Base-by-base conservation (phyloP, 768 basidiomycete species). In the Boletus tylopilopsis region DNA sequence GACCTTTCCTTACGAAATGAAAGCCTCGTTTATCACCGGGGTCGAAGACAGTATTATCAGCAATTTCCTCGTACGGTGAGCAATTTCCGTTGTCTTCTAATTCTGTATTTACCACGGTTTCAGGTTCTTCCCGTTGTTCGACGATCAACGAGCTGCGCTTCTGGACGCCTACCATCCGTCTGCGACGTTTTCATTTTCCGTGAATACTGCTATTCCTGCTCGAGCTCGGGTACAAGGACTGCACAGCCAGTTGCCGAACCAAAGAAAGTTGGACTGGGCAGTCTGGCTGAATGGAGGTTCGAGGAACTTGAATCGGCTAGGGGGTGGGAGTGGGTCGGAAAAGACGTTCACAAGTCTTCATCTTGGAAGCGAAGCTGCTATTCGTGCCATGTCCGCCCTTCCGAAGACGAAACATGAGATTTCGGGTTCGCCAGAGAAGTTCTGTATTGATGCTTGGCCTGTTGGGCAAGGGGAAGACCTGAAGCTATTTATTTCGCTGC, bases 151-250 rank as follows among this genome's bases (percentile, higher is more conserved):
- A 16, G 68, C 76, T 0, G 69, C 74, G 0, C 76, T 97, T 6
- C 61, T 79, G 15, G 75, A 85, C 39, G 90, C 78, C 18, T 99
- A 98, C 64, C 81, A 89, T 51, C 82, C 88, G 1, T 71, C 79
- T 11, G 89, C 94, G n/a, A 94, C 93, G 8, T 94, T 97, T 65
- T 96, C 94, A 1, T 88, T 85, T 64, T 87, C 86, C 18, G 81
- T 82, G 59, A 94, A 94, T 64, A 94, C 94, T 2, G 64, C 79
- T 6, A 87, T 94, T 53, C 90, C 90, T 5, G 66, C 76, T 7
- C 86, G 94, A 15, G 88, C 90, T 0, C 79, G 88, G 40, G 74
- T 88, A 39, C 78, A 85, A 63, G 85, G 84, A 19, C 75, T 83
- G 54, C 84, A 89, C 53, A 62, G 68, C 6, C 79, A 79, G 29